Evolutionary conservation across 768 basidiomycete genomes (phyloP), one percentile per base, ranked within the genome.

Genomic region (Thelephora ganbajun): DNA sequence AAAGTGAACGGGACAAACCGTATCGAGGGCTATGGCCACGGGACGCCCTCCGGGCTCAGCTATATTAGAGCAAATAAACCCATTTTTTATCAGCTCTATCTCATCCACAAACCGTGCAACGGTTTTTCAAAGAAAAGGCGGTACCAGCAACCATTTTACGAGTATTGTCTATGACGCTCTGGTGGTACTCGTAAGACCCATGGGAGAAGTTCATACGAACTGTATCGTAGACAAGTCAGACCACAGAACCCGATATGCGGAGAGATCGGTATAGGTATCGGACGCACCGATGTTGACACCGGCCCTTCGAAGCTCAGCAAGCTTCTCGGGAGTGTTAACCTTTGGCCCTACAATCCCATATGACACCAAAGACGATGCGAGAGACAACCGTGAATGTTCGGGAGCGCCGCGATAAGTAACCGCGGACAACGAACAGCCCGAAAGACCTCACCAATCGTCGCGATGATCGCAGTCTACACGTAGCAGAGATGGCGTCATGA

Each of bases 181-280:
- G 92, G 69, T 98, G 96, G 65, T 94, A 98, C 59, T 92, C 91
- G 66, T 99, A 93, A 48, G 83, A 84, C 43, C 96, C 96, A 79
- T 99, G 96, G 47, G 94, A 98, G 65, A 98, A 99, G 76, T 99
- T 99, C 96, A 99, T 98, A 68, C 96, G 93, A 54, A 99, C 96
- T 97, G 48, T 13, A 56, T 26, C 39, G 47, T 36, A 48, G 47
- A 35, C 35, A 46, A 20, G 34, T 45, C 43, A 42, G 44, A 16
- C 44, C 35, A 18, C 14, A 36, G 16, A 14, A 43, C 37, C 12
- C 45, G 42, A 44, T 20, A 51, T 23, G 26, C 22, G 7, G 14
- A 51, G 26, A 44, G 11, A 5, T 19, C 7, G 41, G 48, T 22
- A 41, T 23, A 33, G 20, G 34, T 19, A 35, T 36, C 14, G 45